phyloP scores from a whole-genome alignment of 345 rosid genomes.

The Heritiera fomes region DNA sequence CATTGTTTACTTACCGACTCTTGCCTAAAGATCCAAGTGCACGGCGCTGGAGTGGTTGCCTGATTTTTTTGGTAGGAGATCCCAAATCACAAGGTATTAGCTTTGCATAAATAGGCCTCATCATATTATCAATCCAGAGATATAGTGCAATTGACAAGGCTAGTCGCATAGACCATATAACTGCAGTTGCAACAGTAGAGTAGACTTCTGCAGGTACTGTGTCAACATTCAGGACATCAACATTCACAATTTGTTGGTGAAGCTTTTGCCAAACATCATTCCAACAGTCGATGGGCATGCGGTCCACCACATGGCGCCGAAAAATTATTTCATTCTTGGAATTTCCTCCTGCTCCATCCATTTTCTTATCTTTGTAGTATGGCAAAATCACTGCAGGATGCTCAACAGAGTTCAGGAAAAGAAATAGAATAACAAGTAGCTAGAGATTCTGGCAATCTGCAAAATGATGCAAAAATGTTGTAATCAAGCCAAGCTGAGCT shows the following conservation, averaged over 20 bases:
- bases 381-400: conserved; percentile 73
- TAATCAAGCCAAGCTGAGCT: neutral
- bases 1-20: conserved; percentile 65
- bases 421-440: neutral
- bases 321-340: conserved; percentile 61
- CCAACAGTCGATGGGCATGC: conserved; percentile 97
- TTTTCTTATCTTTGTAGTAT: conserved; percentile 65
- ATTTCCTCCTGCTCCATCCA: conserved; percentile 40
- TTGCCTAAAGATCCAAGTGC: conserved; percentile 93
- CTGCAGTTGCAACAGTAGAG: conserved; percentile 82
- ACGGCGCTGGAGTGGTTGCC: conserved; percentile 65
- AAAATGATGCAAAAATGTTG: neutral
- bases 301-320: conserved; percentile 82
- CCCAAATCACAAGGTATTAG: conserved; percentile 93
- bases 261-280: conserved; percentile 91
- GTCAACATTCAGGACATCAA: conserved; percentile 79
- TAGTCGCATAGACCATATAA: conserved; percentile 89
- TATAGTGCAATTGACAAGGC: conserved; percentile 73
- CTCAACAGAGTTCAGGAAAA: neutral
- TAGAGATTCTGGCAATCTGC: conserved; percentile 5
- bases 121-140: conserved; percentile 75
- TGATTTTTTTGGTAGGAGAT: conserved; percentile 49
- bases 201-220: conserved; percentile 79
- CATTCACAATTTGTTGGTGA: conserved; percentile 85
- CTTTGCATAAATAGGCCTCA: conserved; percentile 88